Conservation (phyloP, 192 early-diverging fungal species). For the Spinellus fusiger region DNA sequence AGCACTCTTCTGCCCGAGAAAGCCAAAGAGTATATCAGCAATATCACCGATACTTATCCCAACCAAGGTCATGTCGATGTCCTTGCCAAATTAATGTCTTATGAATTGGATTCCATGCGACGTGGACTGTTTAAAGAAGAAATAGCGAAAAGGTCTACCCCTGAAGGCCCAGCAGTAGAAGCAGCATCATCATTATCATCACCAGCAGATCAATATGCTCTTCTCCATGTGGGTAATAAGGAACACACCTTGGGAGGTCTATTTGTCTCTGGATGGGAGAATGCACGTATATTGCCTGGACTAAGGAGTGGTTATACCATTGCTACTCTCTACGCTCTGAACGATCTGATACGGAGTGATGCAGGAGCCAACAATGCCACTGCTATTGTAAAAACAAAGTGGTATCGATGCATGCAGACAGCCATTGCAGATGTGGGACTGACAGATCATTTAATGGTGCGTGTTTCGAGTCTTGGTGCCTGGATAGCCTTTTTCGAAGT, state of each 20-base stretch:
- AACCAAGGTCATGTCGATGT: slow-evolving; percentile 29
- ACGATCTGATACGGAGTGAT: background rate
- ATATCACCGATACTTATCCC: background rate
- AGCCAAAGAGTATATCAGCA: slow-evolving; percentile 22
- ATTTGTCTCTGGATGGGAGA: slow-evolving; percentile 43
- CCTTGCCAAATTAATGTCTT: slow-evolving; percentile 39
- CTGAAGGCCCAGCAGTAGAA: no score
- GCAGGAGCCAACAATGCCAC: slow-evolving; percentile 6
- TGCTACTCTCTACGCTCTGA: slow-evolving; percentile 18
- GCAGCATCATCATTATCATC: no score
- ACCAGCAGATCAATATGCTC: background rate
- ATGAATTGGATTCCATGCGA: slow-evolving; percentile 47
- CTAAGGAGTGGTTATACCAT: slow-evolving; percentile 44
- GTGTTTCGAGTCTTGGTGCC: slow-evolving; percentile 30
- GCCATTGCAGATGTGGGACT: slow-evolving; percentile 42
- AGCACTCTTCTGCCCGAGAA: slow-evolving; percentile 29
- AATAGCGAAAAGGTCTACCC: background rate
- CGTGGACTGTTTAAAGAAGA: slow-evolving; percentile 45
- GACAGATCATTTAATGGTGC: slow-evolving; percentile 46
- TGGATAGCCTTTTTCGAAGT: slow-evolving; percentile 46
- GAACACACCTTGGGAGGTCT: background rate
- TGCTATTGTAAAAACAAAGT: slow-evolving; percentile 17
- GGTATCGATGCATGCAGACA: slow-evolving; percentile 41
- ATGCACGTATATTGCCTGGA: slow-evolving; percentile 42
- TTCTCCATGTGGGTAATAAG: background rate